Percentiles rank a stretch among this genome's conserved stretches.
Evolutionary conservation across 2,329 filamentous ascomycete species (phyloP).

Genomic region (Colletotrichum simmondsii): DNA sequence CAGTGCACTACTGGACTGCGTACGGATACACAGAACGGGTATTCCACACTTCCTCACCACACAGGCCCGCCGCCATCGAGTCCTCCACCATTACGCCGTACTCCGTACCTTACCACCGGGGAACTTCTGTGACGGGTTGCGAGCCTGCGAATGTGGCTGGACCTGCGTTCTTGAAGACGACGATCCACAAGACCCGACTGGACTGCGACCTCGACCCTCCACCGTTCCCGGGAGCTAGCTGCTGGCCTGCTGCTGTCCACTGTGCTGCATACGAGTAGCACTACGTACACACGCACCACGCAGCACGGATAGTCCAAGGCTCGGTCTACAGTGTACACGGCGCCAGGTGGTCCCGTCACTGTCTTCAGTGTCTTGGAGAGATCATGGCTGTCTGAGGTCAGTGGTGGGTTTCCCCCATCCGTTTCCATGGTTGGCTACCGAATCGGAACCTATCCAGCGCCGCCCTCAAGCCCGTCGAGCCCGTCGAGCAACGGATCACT

Average conservation of each 20-base stretch:
- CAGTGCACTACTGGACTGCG: neutral
- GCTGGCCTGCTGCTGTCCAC: neutral
- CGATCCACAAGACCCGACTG: neutral
- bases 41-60: too few relatives aligned
- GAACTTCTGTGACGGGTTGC: neutral
- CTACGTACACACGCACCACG: neutral
- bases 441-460: slow-evolving; percentile 16
- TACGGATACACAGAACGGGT: too few relatives aligned
- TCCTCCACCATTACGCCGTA: neutral
- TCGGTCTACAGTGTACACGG: neutral
- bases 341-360: neutral
- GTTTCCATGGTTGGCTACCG: neutral
- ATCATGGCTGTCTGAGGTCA: neutral
- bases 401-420: slow-evolving; percentile 1
- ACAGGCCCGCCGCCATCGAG: too few relatives aligned
- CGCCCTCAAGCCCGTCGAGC: neutral
- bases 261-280: neutral
- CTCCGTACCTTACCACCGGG: neutral
- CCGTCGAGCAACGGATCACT: slow-evolving; percentile 19
- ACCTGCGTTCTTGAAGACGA: neutral
- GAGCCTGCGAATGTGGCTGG: neutral
- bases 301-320: neutral
- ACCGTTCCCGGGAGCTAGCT: neutral
- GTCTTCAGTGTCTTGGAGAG: neutral
- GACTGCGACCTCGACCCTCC: neutral